Conservation (phyloP, 208 protist genomes). For the Entamoeba histolytica region DNA sequence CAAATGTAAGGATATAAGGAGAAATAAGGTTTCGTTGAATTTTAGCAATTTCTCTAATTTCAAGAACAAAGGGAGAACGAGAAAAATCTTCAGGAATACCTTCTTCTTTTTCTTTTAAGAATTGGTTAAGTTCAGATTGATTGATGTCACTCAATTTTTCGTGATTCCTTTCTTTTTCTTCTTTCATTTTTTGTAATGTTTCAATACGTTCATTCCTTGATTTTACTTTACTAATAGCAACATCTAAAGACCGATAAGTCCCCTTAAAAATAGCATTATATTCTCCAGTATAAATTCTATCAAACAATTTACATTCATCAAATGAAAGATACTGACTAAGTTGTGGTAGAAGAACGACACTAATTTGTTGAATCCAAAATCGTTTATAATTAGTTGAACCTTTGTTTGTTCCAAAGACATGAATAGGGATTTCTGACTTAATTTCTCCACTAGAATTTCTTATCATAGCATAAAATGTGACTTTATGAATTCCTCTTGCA, state of each 20-base stretch:
- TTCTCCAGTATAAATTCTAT: background rate
- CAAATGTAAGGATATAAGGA: background rate
- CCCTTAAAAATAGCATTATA: background rate
- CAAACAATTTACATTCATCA: background rate
- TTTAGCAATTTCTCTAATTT: background rate
- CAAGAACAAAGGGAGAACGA: background rate
- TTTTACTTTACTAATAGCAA: background rate
- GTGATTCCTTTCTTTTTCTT: background rate
- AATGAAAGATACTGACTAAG: background rate
- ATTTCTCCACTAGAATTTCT: background rate
- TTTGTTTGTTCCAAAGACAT: background rate
- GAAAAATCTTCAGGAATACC: background rate
- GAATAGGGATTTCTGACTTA: background rate
- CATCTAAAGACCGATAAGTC: background rate
- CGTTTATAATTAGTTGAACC: background rate
- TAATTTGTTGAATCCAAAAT: background rate
- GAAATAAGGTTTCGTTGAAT: background rate
- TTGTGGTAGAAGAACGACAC: background rate
- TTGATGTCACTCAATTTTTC: background rate
- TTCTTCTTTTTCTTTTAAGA: background rate
- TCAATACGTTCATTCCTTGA: background rate
- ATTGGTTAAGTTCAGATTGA: background rate
- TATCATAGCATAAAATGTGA: background rate
- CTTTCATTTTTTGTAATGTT: background rate
- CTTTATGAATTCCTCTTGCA: background rate